A percentile compares a stretch with the other conserved stretches of the same genome.
Evolutionary conservation across 2,329 filamentous ascomycete species (phyloP).

Genomic region (Keithomyces neogunnii): DNA sequence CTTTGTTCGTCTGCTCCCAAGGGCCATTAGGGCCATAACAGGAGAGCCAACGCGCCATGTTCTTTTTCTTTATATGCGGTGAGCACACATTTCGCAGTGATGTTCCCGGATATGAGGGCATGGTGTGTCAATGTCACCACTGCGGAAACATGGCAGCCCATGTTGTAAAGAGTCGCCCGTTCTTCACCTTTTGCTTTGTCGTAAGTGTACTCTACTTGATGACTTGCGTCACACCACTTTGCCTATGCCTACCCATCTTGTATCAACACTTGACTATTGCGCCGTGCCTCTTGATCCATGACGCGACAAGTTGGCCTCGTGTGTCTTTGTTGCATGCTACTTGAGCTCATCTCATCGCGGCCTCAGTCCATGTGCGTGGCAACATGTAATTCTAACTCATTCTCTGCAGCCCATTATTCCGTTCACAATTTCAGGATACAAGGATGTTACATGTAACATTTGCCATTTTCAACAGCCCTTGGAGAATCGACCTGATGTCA

Average conservation of each 20-base stretch:
- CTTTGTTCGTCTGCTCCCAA: too few relatives aligned
- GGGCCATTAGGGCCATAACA: background rate
- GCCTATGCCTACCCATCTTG: background rate
- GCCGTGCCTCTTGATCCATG: background rate
- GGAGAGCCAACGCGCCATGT: slow-evolving; percentile 32
- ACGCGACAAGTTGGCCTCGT: background rate
- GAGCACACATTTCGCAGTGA: slow-evolving; percentile 53
- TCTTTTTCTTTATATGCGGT: slow-evolving; percentile 54
- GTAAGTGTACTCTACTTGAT: slow-evolving; percentile 30
- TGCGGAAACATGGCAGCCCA: slow-evolving; percentile 55
- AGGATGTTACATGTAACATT: slow-evolving; percentile 64
- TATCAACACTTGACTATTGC: background rate
- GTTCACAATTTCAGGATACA: slow-evolving; percentile 57
- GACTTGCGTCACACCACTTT: background rate
- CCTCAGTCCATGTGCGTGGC: background rate
- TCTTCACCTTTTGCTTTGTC: slow-evolving; percentile 75
- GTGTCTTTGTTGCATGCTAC: background rate
- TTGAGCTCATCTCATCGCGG: background rate
- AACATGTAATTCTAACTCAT: slow-evolving; percentile 11
- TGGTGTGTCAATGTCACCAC: slow-evolving; percentile 56
- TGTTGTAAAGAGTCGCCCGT: slow-evolving; percentile 56
- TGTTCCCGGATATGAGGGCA: slow-evolving; percentile 51
- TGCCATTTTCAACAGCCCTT: slow-evolving; percentile 69
- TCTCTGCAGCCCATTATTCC: slow-evolving; percentile 55
- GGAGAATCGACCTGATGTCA: slow-evolving; percentile 46